Percentiles rank a stretch among this genome's conserved stretches.
These are phyloP conservation scores for Cucumis cinereus DNA, from an alignment of 306 rosid species.

Conservation along the genomic window DNA sequence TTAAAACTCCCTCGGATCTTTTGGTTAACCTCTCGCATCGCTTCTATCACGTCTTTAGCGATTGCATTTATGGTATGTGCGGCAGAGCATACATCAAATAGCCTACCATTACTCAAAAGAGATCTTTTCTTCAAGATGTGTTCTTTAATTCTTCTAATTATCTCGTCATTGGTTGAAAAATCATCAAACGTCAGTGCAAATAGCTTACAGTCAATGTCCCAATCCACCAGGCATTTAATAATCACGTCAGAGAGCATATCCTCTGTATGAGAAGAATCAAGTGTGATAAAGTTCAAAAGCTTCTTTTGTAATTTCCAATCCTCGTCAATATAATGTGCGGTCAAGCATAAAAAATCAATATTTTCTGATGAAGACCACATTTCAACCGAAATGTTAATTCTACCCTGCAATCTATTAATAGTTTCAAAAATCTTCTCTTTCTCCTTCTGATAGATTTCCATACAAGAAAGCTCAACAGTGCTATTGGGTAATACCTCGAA, in stretches of 20 bases:
- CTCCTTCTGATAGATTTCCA: conserved; percentile 64
- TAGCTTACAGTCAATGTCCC: conserved; percentile 77
- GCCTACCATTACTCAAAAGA: conserved; percentile 44
- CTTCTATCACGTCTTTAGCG: conserved; percentile 51
- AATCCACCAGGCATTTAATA: conserved; percentile 57
- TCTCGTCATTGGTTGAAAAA: conserved; percentile 59
- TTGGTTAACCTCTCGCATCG: conserved; percentile 48
- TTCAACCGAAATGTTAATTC: conserved; percentile 76
- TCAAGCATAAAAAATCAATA: conserved; percentile 43
- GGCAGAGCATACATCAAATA: conserved; percentile 73
- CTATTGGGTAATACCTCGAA: conserved; percentile 63
- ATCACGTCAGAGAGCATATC: conserved; percentile 85
- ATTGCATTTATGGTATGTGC: conserved; percentile 56
- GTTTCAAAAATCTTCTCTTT: conserved; percentile 46
- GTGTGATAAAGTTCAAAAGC: conserved; percentile 71
- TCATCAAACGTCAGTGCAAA: conserved; percentile 88
- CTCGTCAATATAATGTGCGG: conserved; percentile 73
- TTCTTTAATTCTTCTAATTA: conserved; percentile 60
- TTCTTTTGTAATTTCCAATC: conserved; percentile 74
- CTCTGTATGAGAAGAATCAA: conserved; percentile 72
- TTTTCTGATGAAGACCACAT: conserved; percentile 72
- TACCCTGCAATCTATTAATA: conserved; percentile 49
- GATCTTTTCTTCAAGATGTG: conserved; percentile 64
- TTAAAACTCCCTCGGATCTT: conserved; percentile 66
- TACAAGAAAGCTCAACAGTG: conserved; percentile 48